Base-by-base conservation (phyloP, 2,329 filamentous ascomycete species). In the Lecanicillium sp. region DNA sequence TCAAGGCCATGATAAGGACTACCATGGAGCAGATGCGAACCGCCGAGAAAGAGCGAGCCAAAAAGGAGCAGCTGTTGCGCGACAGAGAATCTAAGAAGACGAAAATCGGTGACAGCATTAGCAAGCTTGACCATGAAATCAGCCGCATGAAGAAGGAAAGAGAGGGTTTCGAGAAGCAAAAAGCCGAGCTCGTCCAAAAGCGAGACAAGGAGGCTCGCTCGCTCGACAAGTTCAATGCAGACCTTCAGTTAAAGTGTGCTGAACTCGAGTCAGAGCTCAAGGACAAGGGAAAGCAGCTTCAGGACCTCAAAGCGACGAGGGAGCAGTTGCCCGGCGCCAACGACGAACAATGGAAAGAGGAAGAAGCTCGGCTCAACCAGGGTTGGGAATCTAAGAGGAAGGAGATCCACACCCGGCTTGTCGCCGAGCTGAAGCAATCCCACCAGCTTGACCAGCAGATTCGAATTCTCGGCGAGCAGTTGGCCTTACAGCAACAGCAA, bases 11-110 rank as follows among this genome's bases (percentile, higher is more conserved):
- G 54, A 81, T 94, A 38, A 81, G 86, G 37, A 78, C 77, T 33
- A 78, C 89, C 5, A 87, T 94, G 58, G 79, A 87, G 38, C 72
- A 85, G 47, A 95, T 94, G 66, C 79, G 87, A 34, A 74, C 79
- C 4, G 83, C 86, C 1, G 84, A 94, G 55, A 85, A 83, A 46
- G 82, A 84, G 44, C 85, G 83, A 49, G 72, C 76, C 1, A 86
- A 89, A 53, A 85, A 86, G 53, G 87, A 96, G 54, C 80, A 80
- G 50, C 52, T 73, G 8, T 55, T 89, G 37, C 77, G 76, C 49
- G 79, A 87, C 36, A 87, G 82, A 56, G 72, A 79, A 49, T 69
- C 71, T 13, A 83, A 87, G 54, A 72, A 79, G 39, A 65, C 75
- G 48, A 87, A 84, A 54, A 66, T 86, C 44, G 72, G 79, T 40